These are phyloP conservation scores for Dactylonectria estremocensis DNA, from an alignment of 2,329 filamentous ascomycete species.

Conservation along the genomic window DNA sequence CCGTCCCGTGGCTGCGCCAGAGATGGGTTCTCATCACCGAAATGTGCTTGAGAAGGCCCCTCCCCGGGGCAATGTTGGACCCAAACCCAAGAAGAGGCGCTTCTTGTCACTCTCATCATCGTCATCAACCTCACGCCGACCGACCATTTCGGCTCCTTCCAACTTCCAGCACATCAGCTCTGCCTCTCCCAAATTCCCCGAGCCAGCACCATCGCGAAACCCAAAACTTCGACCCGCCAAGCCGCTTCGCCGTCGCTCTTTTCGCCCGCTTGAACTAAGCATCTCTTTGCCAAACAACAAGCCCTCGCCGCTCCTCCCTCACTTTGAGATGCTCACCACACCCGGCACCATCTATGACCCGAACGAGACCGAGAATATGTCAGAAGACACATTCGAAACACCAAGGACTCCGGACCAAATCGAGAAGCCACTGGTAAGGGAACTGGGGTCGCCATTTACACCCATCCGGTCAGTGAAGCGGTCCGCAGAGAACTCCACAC, in stretches of 20 bases:
- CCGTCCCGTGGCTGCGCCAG: constrained; percentile 46
- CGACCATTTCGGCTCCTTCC: constrained; percentile 71
- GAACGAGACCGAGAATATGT: constrained; percentile 44
- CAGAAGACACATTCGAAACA: constrained; percentile 35
- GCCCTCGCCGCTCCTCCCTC: constrained; percentile 70
- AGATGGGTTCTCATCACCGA: constrained; percentile 35
- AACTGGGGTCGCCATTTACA: constrained; percentile 17
- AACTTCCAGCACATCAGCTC: constrained; percentile 73
- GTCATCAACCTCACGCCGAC: constrained; percentile 64
- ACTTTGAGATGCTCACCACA: constrained; percentile 59
- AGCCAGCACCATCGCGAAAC: constrained; percentile 40
- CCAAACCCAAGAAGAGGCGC: constrained; percentile 63
- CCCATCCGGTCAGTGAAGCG: constrained; percentile 20
- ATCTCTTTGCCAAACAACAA: constrained; percentile 61
- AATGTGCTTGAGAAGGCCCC: constrained; percentile 45
- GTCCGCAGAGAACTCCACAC: not conserved
- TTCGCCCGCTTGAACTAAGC: constrained; percentile 71
- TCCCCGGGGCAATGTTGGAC: constrained; percentile 60
- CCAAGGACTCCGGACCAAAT: constrained; percentile 21
- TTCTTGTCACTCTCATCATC: constrained; percentile 62
- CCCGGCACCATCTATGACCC: constrained; percentile 54
- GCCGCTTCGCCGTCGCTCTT: constrained; percentile 53
- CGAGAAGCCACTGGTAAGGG: constrained; percentile 7
- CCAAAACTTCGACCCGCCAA: constrained; percentile 45
- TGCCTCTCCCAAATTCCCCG: constrained; percentile 58